Evolutionary conservation across 768 basidiomycete species (phyloP).

Genomic region (Suillus discolor): DNA sequence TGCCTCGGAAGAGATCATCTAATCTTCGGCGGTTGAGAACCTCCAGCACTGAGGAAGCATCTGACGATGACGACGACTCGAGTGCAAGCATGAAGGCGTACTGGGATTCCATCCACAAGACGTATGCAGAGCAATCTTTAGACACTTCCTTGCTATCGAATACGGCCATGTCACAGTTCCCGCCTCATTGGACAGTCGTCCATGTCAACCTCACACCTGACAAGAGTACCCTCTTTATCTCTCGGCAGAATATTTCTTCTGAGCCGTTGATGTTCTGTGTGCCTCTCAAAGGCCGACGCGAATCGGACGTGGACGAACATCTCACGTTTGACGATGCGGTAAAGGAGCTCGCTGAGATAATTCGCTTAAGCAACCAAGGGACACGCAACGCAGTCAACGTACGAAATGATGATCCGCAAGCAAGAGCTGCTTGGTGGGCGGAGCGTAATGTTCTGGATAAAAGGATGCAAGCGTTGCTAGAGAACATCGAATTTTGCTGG

Average conservation of each 20-base stretch:
- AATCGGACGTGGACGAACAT: conserved; percentile 70
- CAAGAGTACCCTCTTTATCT: conserved; percentile 79
- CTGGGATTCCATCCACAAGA: conserved; percentile 60
- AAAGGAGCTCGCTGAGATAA: conserved; percentile 76
- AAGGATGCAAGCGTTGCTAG: conserved; percentile 71
- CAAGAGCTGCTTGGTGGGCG: conserved; percentile 84
- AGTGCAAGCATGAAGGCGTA: conserved; percentile 48
- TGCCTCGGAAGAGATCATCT: conserved; percentile 20
- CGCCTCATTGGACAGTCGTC: conserved; percentile 80
- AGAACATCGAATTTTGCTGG: conserved; percentile 95
- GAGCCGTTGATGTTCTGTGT: conserved; percentile 83
- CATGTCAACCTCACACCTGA: conserved; percentile 85
- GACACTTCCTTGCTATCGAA: conserved; percentile 42
- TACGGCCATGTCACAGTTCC: conserved; percentile 51
- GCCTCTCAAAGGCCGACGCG: conserved; percentile 83
- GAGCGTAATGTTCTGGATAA: conserved; percentile 74
- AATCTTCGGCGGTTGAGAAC: conserved; percentile 26
- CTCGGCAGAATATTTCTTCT: conserved; percentile 65
- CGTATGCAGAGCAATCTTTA: conserved; percentile 51
- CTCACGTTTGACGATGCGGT: conserved; percentile 77
- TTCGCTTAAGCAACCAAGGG: conserved; percentile 74
- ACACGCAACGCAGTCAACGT: conserved; percentile 74
- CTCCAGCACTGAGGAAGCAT: conserved; percentile 19
- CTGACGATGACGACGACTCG: conserved; percentile 40
- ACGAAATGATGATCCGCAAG: conserved; percentile 64